Percentiles rank a stretch among this genome's conserved stretches.
Evolutionary conservation across 2,329 filamentous ascomycete genomes (phyloP).

Genomic region (Cordyceps sp.): DNA sequence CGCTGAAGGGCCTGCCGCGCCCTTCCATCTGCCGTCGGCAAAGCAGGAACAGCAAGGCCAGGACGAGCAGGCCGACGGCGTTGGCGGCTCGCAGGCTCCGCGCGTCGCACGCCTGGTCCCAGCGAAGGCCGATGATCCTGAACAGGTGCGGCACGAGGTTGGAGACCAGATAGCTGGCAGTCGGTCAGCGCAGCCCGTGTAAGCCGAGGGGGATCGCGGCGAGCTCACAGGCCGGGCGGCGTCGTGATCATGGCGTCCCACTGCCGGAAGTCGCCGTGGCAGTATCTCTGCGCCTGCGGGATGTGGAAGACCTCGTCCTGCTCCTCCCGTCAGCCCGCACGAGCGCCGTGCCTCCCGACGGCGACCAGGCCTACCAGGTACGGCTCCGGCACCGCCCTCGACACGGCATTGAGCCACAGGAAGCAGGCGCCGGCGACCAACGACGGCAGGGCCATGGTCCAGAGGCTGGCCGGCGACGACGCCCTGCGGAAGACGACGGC

Average conservation of each 20-base stretch:
- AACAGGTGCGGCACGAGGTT: conserved; percentile 10
- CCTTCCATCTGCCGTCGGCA: conserved; percentile 35
- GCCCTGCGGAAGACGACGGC: background rate
- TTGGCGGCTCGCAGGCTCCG: conserved; percentile 31
- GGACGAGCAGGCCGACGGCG: conserved; percentile 18
- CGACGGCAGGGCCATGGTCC: conserved; percentile 4
- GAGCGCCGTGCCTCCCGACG: background rate
- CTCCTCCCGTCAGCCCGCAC: background rate
- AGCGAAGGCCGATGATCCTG: conserved; percentile 2
- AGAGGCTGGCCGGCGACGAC: background rate
- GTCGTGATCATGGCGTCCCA: conserved; percentile 99
- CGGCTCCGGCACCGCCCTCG: conserved; percentile 27
- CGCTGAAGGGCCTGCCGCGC: conserved; percentile 19
- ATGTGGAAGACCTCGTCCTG: conserved; percentile 83
- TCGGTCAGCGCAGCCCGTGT: no score
- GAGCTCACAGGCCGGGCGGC: conserved; percentile 61
- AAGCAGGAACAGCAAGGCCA: conserved; percentile 27
- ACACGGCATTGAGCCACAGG: conserved; percentile 9
- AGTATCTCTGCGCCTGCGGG: conserved; percentile 81
- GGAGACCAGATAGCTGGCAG: conserved; percentile 34
- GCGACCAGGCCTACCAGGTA: conserved; percentile 29
- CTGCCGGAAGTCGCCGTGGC: conserved; percentile 50
- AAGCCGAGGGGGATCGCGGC: background rate
- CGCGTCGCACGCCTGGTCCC: conserved; percentile 10
- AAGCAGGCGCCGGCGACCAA: conserved; percentile 7